These are phyloP conservation scores for Dimocarpus longan DNA, from an alignment of 345 rosid genomes.

Conservation along the genomic window DNA sequence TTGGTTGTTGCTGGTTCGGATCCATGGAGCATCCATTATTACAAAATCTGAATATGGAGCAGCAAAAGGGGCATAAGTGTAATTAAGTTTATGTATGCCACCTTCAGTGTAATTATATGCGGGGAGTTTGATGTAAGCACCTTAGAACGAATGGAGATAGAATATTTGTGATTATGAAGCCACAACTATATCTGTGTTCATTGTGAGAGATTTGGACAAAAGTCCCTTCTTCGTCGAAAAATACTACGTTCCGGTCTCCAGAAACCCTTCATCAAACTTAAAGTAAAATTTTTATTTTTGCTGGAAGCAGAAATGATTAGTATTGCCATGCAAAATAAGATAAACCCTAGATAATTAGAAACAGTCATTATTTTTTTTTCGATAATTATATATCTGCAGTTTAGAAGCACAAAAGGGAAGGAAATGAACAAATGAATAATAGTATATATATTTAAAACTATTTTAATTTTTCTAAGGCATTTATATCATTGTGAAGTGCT, in stretches of 20 bases:
- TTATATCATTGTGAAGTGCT: background rate
- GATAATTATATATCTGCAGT: background rate
- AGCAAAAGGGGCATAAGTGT: conserved; percentile 21
- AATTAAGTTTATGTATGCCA: background rate
- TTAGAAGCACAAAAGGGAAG: background rate
- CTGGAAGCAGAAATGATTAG: background rate
- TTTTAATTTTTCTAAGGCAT: too few relatives aligned
- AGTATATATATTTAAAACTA: too few relatives aligned
- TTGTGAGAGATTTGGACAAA: conserved; percentile 22
- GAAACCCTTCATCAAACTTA: background rate
- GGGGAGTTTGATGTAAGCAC: conserved; percentile 21
- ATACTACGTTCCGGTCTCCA: conserved; percentile 3
- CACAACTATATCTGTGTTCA: background rate
- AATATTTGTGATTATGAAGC: conserved; percentile 1
- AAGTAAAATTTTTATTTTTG: background rate
- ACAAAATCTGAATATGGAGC: conserved; percentile 11
- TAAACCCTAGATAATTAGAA: background rate
- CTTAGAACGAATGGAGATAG: background rate
- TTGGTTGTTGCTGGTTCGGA: background rate
- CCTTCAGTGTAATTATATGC: conserved; percentile 17
- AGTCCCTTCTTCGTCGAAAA: background rate
- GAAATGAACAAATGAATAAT: background rate
- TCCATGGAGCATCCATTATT: conserved; percentile 17
- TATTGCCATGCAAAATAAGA: conserved; percentile 2
- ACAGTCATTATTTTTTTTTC: background rate